Evolutionary conservation across 1,139 yeast genomes (phyloP).

Genomic region (Suhomyces wounanorum): DNA sequence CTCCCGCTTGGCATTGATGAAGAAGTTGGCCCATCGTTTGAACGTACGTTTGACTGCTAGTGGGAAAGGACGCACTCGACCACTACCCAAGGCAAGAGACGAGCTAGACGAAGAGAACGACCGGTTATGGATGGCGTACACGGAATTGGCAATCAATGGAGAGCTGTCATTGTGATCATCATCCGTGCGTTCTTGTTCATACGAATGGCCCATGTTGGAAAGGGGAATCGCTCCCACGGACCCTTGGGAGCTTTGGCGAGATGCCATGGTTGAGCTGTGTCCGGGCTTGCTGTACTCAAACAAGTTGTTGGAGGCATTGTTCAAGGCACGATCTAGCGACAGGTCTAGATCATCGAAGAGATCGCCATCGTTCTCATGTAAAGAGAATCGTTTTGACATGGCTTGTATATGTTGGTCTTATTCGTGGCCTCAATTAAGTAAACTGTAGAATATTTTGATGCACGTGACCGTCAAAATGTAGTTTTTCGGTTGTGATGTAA

Average conservation of each 20-base stretch:
- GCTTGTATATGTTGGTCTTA: background rate
- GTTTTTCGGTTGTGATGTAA: background rate
- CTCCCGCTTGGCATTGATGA: constrained; percentile 31
- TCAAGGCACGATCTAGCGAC: constrained; percentile 46
- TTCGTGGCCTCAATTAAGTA: background rate
- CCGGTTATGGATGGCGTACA: constrained; percentile 19
- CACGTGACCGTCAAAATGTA: background rate
- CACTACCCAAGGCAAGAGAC: constrained; percentile 17
- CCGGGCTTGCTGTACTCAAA: constrained; percentile 20
- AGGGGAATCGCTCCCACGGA: constrained; percentile 35
- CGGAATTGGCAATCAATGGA: constrained; percentile 29
- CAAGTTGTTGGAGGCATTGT: constrained; percentile 39
- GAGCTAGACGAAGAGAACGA: constrained; percentile 26
- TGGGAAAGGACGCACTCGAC: constrained; percentile 15
- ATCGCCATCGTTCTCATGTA: constrained; percentile 23
- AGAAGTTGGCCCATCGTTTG: constrained; percentile 22
- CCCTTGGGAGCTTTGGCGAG: constrained; percentile 29
- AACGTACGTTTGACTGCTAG: constrained; percentile 19
- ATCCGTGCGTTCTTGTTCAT: constrained; percentile 8
- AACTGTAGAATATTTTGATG: background rate
- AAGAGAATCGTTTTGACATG: constrained; percentile 11
- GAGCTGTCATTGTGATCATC: constrained; percentile 26
- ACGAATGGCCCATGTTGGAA: constrained; percentile 21
- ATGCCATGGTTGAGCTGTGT: constrained; percentile 13
- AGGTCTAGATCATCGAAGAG: constrained; percentile 47